phyloP scores from a whole-genome alignment of 1,284 basidiomycete genomes.

The Stereum hirsutum region DNA sequence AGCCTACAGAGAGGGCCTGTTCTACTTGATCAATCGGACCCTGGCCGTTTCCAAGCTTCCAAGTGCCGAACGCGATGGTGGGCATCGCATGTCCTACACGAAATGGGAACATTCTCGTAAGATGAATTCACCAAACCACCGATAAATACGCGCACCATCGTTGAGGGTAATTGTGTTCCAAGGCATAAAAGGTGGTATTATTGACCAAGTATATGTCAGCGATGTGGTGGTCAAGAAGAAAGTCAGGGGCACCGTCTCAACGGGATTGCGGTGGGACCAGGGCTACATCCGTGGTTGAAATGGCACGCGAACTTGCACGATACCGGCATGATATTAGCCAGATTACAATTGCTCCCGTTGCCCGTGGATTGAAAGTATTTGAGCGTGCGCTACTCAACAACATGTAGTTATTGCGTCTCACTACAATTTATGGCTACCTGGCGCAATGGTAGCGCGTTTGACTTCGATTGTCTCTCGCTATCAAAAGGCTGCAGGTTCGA shows the following conservation, averaged over 20 bases:
- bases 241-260: too few relatives aligned
- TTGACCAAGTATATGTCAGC: too few relatives aligned
- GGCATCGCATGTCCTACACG: constrained; percentile 34
- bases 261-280: too few relatives aligned
- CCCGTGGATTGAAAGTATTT: too few relatives aligned
- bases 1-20: constrained; percentile 21
- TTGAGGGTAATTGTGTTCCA: constrained; percentile 37
- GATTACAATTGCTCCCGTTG: too few relatives aligned
- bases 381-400: too few relatives aligned
- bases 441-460: constrained; percentile 85
- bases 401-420: too few relatives aligned
- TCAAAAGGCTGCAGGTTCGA: constrained; percentile 87
- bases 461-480: constrained; percentile 80
- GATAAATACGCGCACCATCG: constrained; percentile 26
- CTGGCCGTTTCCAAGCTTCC: constrained; percentile 34
- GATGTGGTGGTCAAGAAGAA: too few relatives aligned
- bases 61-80: constrained; percentile 46
- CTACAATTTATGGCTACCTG: constrained; percentile 59
- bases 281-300: too few relatives aligned
- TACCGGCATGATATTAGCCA: too few relatives aligned
- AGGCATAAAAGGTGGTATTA: too few relatives aligned
- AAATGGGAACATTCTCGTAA: not conserved
- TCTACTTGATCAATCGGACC: constrained; percentile 28
- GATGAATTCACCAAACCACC: not conserved
- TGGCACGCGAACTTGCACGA: too few relatives aligned